Base-by-base conservation (phyloP, 2,329 filamentous ascomycete genomes). In the Ascochyta lentis region DNA sequence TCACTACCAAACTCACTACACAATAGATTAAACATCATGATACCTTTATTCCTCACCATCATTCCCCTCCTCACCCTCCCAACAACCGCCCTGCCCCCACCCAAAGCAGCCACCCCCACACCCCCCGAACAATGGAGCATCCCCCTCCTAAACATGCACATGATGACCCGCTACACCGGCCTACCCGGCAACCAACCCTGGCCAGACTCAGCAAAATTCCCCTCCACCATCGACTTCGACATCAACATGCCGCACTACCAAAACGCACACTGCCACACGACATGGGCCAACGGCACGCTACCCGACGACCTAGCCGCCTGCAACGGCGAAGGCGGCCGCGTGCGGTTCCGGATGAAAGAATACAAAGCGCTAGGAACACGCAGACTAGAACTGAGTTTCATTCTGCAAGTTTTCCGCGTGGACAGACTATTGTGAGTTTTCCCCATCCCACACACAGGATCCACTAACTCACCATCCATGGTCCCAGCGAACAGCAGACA, bases 91-190 rank as follows among this genome's bases (percentile, higher is more conserved):
- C 35, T 52, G 13, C 48, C 53, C 24, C 8, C n/a, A 13, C 19
- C 15, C 24, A 4, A 40, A 40, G 38, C 15, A 23, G 2, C 22
- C 31, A 8, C 31, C 26, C 44, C 26, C 4, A 33, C 31, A 5
- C 10, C 29, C 4, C 38, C 37, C 27, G 47, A 68, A 58, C 29
- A 15, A 48, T 70, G 64, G 64, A 44, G 26, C 19, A 70, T 72
- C 26, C 49, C 67, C 10, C 44, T 39, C 33, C 54, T 72, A 12
- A 31, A 63, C 23, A 64, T 66, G 37, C 70, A 73, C 58, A 71
- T 70, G 58, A 70, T 73, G 68, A 63, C 49, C 39, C 24, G 10
- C 6, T 44, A 56, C 49, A 63, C 64, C 6, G 70, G 69, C 8
- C 41, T 69, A 7, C 64, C 64, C 5, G 61, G 62, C 41, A 59